A percentile compares a stretch with the other conserved stretches of the same genome.
These are phyloP conservation scores for Drechslera avenae DNA, from an alignment of 2,329 filamentous ascomycete species.

Conservation along the genomic window DNA sequence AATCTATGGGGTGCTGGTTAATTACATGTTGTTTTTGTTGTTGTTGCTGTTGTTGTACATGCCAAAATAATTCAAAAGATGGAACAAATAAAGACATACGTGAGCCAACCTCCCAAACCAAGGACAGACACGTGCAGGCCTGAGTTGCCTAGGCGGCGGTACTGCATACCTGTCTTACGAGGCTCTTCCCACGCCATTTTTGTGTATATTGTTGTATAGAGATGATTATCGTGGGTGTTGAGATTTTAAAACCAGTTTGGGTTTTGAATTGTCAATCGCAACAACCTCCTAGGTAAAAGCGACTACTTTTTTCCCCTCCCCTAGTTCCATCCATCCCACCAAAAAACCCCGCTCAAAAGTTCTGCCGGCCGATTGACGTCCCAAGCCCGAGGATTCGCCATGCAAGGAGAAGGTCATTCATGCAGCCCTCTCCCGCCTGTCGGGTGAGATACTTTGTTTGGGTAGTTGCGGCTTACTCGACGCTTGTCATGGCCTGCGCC, in stretches of 20 bases:
- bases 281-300: too few relatives aligned
- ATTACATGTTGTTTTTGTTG: too few relatives aligned
- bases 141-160: conserved; percentile 72
- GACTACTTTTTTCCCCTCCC: too few relatives aligned
- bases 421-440: too few relatives aligned
- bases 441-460: conserved; percentile 2
- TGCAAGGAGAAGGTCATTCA: neutral
- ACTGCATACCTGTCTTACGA: conserved; percentile 54
- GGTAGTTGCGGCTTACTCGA: neutral
- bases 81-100: conserved; percentile 56
- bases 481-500: neutral
- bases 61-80: too few relatives aligned
- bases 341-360: neutral
- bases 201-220: neutral
- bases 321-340: neutral
- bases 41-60: too few relatives aligned
- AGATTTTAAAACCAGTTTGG: neutral
- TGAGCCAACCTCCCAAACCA: conserved; percentile 67
- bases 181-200: conserved; percentile 41
- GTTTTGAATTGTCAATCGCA: neutral
- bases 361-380: neutral
- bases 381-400: neutral
- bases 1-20: conserved; percentile 20
- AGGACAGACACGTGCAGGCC: conserved; percentile 76
- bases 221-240: neutral